Conservation (phyloP, 148 eudicot species). For the Tetragonia tetragonoides region DNA sequence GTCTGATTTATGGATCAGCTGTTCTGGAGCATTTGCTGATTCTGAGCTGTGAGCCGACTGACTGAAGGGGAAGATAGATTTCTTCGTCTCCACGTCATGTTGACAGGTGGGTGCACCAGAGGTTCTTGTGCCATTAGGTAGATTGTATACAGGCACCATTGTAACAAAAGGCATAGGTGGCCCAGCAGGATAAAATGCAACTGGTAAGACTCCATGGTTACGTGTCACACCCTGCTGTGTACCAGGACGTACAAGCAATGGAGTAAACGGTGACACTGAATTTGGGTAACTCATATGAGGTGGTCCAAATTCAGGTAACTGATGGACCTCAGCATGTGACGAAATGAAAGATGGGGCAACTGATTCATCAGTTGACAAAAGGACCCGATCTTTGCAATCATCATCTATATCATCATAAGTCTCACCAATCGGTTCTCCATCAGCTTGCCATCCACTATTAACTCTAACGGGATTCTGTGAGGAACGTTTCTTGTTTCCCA, state of each 20-base stretch:
- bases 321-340: slow-evolving; percentile 22
- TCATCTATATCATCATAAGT: slow-evolving; percentile 26
- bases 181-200: slow-evolving; percentile 47
- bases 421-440: slow-evolving; percentile 7
- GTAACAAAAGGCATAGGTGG: slow-evolving; percentile 44
- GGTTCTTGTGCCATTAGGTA: slow-evolving; percentile 32
- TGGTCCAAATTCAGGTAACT: slow-evolving; percentile 29
- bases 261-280: slow-evolving; percentile 32
- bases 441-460: slow-evolving; percentile 15
- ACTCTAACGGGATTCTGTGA: slow-evolving; percentile 19
- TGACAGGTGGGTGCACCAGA: slow-evolving; percentile 7
- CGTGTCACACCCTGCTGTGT: slow-evolving; percentile 33
- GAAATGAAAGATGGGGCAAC: slow-evolving; percentile 23
- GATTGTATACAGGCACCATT: slow-evolving; percentile 41
- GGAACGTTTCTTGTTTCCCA: slow-evolving; percentile 26
- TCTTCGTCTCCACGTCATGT: slow-evolving; percentile 9
- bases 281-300: slow-evolving; percentile 28
- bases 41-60: slow-evolving; percentile 27
- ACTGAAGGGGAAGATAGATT: slow-evolving; percentile 7
- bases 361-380: slow-evolving; percentile 27
- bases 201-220: slow-evolving; percentile 35
- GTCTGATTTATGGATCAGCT: slow-evolving; percentile 14
- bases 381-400: slow-evolving; percentile 31
- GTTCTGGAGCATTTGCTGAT: slow-evolving; percentile 25
- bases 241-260: slow-evolving; percentile 33